Percentiles rank a stretch among this genome's conserved stretches.
Conservation (phyloP, 2,329 filamentous ascomycete genomes). For the Fusarium sp. region DNA sequence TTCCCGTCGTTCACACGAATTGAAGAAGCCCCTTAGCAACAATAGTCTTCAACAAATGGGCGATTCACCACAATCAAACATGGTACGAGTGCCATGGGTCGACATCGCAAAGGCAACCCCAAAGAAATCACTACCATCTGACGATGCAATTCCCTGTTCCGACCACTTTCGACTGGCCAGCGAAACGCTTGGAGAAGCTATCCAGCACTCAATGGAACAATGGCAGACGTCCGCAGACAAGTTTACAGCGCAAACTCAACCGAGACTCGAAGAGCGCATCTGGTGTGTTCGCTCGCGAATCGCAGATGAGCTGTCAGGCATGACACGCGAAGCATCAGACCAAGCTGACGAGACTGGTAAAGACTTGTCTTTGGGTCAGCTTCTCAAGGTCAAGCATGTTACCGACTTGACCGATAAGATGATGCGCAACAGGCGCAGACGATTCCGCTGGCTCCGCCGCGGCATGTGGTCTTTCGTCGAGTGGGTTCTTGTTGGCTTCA, state of each 20-base stretch:
- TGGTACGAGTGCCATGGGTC: slow-evolving; percentile 53
- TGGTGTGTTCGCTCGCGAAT: slow-evolving; percentile 62
- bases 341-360: slow-evolving; percentile 83
- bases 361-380: slow-evolving; percentile 80
- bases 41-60: slow-evolving; percentile 35
- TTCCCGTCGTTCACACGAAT: slow-evolving; percentile 70
- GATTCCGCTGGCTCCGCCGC: slow-evolving; percentile 79
- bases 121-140: slow-evolving; percentile 50
- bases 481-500: slow-evolving; percentile 86
- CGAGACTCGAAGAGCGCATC: slow-evolving; percentile 63
- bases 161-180: slow-evolving; percentile 66
- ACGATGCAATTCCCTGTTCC: slow-evolving; percentile 55
- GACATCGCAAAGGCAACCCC: slow-evolving; percentile 59
- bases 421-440: slow-evolving; percentile 73
- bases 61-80: slow-evolving; percentile 41
- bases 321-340: slow-evolving; percentile 77
- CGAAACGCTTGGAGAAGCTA: slow-evolving; percentile 62
- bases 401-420: slow-evolving; percentile 83
- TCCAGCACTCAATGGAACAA: slow-evolving; percentile 61
- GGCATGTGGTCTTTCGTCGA: slow-evolving; percentile 86
- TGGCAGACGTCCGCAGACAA: slow-evolving; percentile 71
- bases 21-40: slow-evolving; percentile 52
- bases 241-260: slow-evolving; percentile 69
- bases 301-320: slow-evolving; percentile 65
- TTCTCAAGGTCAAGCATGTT: slow-evolving; percentile 83